Conservation (phyloP, 2,329 filamentous ascomycete genomes). For the Epichloe bromicola region DNA sequence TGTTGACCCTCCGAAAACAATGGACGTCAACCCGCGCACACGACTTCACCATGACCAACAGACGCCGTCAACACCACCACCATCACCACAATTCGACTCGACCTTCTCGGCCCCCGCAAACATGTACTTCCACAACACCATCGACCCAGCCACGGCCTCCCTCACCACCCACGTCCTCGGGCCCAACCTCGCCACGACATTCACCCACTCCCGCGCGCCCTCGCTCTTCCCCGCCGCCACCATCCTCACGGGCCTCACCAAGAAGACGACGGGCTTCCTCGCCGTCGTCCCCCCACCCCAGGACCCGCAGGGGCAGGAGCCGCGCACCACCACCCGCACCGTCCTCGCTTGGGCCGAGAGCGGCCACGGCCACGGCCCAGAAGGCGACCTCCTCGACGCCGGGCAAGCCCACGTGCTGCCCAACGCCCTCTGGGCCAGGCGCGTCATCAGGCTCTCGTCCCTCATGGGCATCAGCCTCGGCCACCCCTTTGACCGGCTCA, state of each 20-base stretch:
- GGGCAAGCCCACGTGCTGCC: slow-evolving; percentile 12
- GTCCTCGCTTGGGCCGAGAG: slow-evolving; percentile 21
- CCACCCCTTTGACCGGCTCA: slow-evolving; percentile 16
- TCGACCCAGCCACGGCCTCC: slow-evolving; percentile 13
- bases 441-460: slow-evolving; percentile 17
- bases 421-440: slow-evolving; percentile 18
- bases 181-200: slow-evolving; percentile 17
- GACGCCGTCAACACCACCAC: neutral
- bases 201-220: slow-evolving; percentile 15
- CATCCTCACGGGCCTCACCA: slow-evolving; percentile 9
- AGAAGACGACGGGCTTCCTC: slow-evolving; percentile 22
- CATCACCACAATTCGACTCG: slow-evolving; percentile 10
- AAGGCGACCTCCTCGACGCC: slow-evolving; percentile 18
- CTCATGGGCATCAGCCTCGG: slow-evolving; percentile 18
- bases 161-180: slow-evolving; percentile 20
- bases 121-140: slow-evolving; percentile 21
- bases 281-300: slow-evolving; percentile 8
- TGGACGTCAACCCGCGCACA: neutral
- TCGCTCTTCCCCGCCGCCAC: neutral
- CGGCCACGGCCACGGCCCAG: slow-evolving; percentile 17
- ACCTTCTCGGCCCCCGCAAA: slow-evolving; percentile 9
- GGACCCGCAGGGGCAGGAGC: too few species aligned
- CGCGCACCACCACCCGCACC: slow-evolving; percentile 8
- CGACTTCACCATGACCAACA: neutral
- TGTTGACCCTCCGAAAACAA: neutral